Percentiles rank a stretch among this genome's conserved stretches.
Evolutionary conservation across 2,329 filamentous ascomycete species (phyloP).

Genomic region (Lithohypha guttulata): DNA sequence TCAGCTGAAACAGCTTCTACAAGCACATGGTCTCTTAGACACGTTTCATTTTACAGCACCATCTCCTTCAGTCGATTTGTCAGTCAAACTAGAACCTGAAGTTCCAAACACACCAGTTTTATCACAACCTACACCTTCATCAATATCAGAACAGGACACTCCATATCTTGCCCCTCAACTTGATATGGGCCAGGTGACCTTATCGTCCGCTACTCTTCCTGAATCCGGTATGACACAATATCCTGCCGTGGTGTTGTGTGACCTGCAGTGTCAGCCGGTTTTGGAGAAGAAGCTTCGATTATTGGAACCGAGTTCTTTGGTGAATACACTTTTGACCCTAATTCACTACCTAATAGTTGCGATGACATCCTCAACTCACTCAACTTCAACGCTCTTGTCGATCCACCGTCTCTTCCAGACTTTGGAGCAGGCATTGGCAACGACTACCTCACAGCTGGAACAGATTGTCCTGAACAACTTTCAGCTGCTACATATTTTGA

Average conservation of each 20-base stretch:
- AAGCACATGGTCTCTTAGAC: conserved; percentile 25
- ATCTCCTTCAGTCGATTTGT: conserved; percentile 10
- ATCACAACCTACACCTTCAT: conserved; percentile 5
- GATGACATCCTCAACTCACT: conserved; percentile 45
- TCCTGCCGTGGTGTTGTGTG: conserved; percentile 99
- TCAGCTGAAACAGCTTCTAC: conserved; percentile 55
- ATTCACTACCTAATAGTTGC: conserved; percentile 61
- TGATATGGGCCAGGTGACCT: conserved; percentile 16
- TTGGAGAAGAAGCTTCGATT: conserved; percentile 39
- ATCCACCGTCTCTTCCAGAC: conserved; percentile 59
- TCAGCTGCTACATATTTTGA: conserved; percentile 45
- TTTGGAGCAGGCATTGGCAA: conserved; percentile 65
- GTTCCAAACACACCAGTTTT: conserved; percentile 7
- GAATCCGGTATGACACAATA: conserved; percentile 93
- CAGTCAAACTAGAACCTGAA: conserved; percentile 1
- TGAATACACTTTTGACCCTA: conserved; percentile 50
- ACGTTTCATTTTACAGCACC: conserved; percentile 15
- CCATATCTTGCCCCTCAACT: conserved; percentile 18
- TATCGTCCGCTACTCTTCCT: conserved; percentile 13
- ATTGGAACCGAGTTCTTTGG: conserved; percentile 31
- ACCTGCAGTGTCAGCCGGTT: conserved; percentile 99
- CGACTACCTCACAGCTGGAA: conserved; percentile 49
- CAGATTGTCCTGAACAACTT: conserved; percentile 32
- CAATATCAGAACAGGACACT: conserved; percentile 17
- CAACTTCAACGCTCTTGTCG: conserved; percentile 55